Percentiles rank a stretch among this genome's conserved stretches.
Evolutionary conservation across 176 grass and related monocot species (phyloP).

Genomic region (Triticum turgidum): DNA sequence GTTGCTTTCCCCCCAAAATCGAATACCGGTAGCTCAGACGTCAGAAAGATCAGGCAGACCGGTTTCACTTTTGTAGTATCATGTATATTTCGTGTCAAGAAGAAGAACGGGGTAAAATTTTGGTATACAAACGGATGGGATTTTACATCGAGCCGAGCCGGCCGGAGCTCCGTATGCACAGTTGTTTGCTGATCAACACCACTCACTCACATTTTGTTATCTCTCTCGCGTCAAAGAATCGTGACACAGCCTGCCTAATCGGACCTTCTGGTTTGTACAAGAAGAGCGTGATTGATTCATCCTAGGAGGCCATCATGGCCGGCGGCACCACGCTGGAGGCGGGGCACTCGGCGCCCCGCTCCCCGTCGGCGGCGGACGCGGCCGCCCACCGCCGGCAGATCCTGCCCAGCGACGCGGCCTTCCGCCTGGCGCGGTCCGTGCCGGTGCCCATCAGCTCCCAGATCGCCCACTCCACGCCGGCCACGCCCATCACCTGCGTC

Average conservation of each 20-base stretch:
- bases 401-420: conserved; percentile 88
- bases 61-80: neutral
- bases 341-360: conserved; percentile 46
- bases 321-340: conserved; percentile 47
- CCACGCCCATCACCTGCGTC: conserved; percentile 54
- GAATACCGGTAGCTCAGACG: conserved; percentile 20
- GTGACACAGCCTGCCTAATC: neutral
- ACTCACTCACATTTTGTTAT: conserved; percentile 13
- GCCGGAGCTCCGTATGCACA: conserved; percentile 32
- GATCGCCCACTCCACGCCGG: conserved; percentile 95
- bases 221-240: conserved; percentile 43
- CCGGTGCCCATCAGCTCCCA: conserved; percentile 96
- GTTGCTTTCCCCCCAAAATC: conserved; percentile 25
- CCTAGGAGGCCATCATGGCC: conserved; percentile 49
- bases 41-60: neutral
- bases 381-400: conserved; percentile 79
- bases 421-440: conserved; percentile 72
- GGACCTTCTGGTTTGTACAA: conserved; percentile 13
- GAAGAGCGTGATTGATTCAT: neutral
- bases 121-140: neutral
- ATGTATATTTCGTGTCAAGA: neutral
- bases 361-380: conserved; percentile 55
- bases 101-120: neutral
- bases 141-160: neutral
- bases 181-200: conserved; percentile 41